Evolutionary conservation across 768 basidiomycete species (phyloP), one percentile per base, ranked within the genome.

Genomic region (Boletus sp.): DNA sequence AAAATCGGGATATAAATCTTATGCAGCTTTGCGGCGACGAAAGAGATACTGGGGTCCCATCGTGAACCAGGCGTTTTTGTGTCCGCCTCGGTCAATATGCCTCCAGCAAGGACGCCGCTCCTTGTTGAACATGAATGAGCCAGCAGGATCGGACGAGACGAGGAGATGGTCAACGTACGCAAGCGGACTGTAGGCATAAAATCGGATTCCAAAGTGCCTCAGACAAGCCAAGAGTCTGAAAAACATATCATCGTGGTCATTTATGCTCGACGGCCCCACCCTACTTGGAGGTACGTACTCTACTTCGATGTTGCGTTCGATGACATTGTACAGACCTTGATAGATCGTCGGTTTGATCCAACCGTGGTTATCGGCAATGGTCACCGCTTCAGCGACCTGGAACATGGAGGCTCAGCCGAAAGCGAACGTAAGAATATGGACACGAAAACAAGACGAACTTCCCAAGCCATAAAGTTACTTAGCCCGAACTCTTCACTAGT

Each of bases 261-360:
- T 4, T 25, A 7, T 34, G 21, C 21, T 27, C 5, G 30, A 15
- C 5, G 5, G 2, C 2, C 14, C 13, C n/a, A 13, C 4, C 10
- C 29, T 17, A 23, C 4, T 17, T 4, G 17, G 14, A 17, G 21
- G 27, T 37, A 55, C 56, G 38, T 34, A 52, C 52, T 64, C 62
- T 14, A 14, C 1, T 54, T 64, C 54, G 21, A 50, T 25, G 13
- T 13, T 57, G 35, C 78, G 70, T 51, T 77, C 76, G n/a, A 80
- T 62, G 9, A 70, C 72, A 53, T 80, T 79, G 65, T 79, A 80
- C 44, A 78, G 50, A 1, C 76, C 78, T 57, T 83, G 80, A 59
- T 81, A 81, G 13, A 75, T 72, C 0, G 76, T 77, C 0, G 80
- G 79, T 62, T 70, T 69, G 57, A 82, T 70, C 71, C 74, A 83